Conservation (phyloP, 1,284 basidiomycete species). For the Papiliotrema flavescens region DNA sequence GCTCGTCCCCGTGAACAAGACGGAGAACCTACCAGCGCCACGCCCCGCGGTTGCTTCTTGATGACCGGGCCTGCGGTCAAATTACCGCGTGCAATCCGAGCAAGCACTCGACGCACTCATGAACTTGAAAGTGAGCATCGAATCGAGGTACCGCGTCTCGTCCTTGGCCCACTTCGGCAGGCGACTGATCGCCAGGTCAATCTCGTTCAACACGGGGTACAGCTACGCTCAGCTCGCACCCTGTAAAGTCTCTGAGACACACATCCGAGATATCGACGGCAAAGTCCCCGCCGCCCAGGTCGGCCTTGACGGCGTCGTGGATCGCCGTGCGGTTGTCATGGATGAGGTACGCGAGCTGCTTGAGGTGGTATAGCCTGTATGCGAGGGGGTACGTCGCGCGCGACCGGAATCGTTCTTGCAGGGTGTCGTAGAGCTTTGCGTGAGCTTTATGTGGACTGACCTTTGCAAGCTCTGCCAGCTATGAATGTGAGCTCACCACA, state of each 20-base stretch:
- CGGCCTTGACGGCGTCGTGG: conserved; percentile 54
- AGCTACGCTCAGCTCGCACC: conserved; percentile 18
- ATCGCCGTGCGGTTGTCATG: conserved; percentile 59
- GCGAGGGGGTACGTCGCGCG: conserved; percentile 56
- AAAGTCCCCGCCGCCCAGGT: conserved; percentile 56
- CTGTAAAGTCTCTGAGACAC: conserved; percentile 7
- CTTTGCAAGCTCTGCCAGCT: too few species aligned
- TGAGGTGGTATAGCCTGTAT: conserved; percentile 62
- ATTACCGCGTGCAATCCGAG: conserved; percentile 1
- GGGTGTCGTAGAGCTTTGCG: conserved; percentile 52
- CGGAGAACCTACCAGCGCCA: conserved; percentile 56
- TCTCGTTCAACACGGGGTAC: conserved; percentile 58
- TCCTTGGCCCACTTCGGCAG: conserved; percentile 73
- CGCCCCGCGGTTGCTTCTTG: conserved; percentile 72
- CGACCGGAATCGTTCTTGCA: conserved; percentile 55
- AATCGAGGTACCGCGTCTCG: conserved; percentile 59
- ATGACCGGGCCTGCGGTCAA: conserved; percentile 58
- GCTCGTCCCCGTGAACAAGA: background rate
- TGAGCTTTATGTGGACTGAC: background rate
- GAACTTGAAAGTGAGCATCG: conserved; percentile 36
- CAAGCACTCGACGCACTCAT: conserved; percentile 27
- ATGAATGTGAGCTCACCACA: too few species aligned
- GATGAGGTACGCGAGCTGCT: conserved; percentile 60
- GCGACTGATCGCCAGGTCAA: conserved; percentile 61
- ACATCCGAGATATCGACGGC: conserved; percentile 34